A percentile compares a stretch with the other conserved stretches of the same genome.
Evolutionary conservation across 2,329 filamentous ascomycete genomes (phyloP).

Genomic region (Catunica adiposa): DNA sequence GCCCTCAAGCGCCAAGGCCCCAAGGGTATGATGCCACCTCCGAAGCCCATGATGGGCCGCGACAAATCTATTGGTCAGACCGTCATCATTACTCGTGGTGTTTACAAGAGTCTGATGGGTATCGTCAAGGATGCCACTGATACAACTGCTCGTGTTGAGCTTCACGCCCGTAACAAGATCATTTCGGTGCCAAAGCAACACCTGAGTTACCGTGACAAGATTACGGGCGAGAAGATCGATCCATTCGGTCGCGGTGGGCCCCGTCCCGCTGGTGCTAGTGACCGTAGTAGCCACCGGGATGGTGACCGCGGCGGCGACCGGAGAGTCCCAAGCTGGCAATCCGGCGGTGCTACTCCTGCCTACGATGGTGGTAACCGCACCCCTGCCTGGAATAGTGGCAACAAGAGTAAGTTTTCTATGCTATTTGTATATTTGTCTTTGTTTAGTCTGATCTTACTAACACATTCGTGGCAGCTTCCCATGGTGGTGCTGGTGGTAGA

Average conservation of each 20-base stretch:
- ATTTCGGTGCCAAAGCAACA: constrained; percentile 69
- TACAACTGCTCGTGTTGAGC: constrained; percentile 68
- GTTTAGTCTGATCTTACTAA: constrained; percentile 1
- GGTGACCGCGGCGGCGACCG: constrained; percentile 22
- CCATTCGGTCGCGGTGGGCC: constrained; percentile 35
- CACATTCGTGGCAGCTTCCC: constrained; percentile 29
- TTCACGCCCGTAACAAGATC: constrained; percentile 88
- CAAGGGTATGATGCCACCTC: constrained; percentile 42
- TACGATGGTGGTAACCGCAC: constrained; percentile 48
- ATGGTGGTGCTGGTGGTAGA: constrained; percentile 35
- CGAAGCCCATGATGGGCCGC: constrained; percentile 53
- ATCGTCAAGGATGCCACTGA: constrained; percentile 94
- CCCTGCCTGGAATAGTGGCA: constrained; percentile 51
- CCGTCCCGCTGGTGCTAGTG: constrained; percentile 25
- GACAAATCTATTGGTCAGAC: constrained; percentile 83
- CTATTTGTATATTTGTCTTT: background rate
- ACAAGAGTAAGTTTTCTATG: constrained; percentile 40
- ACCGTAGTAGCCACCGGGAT: constrained; percentile 21
- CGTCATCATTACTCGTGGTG: constrained; percentile 71
- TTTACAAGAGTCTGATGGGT: constrained; percentile 81
- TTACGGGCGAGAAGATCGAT: constrained; percentile 64
- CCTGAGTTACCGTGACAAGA: constrained; percentile 70
- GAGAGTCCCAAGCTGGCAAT: constrained; percentile 40
- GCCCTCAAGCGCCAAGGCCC: constrained; percentile 55
- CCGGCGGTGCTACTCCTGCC: constrained; percentile 53